Percentiles rank a stretch among this genome's conserved stretches.
These are phyloP conservation scores for Radiomyces spectabilis DNA, from an alignment of 192 early-diverging fungal species.

Conservation along the genomic window DNA sequence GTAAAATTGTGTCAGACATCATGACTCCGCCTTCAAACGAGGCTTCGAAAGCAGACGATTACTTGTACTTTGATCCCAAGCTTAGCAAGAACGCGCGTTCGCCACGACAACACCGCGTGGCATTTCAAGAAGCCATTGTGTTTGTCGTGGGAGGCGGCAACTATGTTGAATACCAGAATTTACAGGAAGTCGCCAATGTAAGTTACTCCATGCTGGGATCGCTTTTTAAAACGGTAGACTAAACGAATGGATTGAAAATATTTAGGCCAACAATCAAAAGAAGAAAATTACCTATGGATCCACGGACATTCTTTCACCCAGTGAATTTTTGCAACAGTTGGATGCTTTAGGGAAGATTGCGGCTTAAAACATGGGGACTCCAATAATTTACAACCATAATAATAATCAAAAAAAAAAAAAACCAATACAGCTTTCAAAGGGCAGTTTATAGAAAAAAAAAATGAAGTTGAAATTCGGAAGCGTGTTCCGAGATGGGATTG, in stretches of 20 bases:
- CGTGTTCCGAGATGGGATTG: too few relatives aligned
- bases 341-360: constrained; percentile 56
- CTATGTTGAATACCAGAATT: constrained; percentile 96
- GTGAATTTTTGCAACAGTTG: constrained; percentile 76
- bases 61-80: constrained; percentile 87
- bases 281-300: constrained; percentile 92
- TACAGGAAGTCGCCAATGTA: constrained; percentile 83
- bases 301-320: constrained; percentile 81
- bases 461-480: too few relatives aligned
- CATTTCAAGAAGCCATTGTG: constrained; percentile 90
- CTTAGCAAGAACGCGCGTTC: constrained; percentile 47
- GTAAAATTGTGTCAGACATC: constrained; percentile 75
- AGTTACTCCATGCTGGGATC: not conserved
- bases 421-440: too few relatives aligned
- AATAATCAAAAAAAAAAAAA: too few relatives aligned
- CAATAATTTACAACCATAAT: too few relatives aligned
- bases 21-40: constrained; percentile 62
- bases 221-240: constrained; percentile 23
- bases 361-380: too few relatives aligned
- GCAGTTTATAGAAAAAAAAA: too few relatives aligned
- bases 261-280: constrained; percentile 32
- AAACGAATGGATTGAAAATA: constrained; percentile 12
- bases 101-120: constrained; percentile 33
- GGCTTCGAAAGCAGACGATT: constrained; percentile 66
- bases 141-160: constrained; percentile 98